Evolutionary conservation across 441 rosid genomes (phyloP).

Genomic region (Euphorbia corollata): DNA sequence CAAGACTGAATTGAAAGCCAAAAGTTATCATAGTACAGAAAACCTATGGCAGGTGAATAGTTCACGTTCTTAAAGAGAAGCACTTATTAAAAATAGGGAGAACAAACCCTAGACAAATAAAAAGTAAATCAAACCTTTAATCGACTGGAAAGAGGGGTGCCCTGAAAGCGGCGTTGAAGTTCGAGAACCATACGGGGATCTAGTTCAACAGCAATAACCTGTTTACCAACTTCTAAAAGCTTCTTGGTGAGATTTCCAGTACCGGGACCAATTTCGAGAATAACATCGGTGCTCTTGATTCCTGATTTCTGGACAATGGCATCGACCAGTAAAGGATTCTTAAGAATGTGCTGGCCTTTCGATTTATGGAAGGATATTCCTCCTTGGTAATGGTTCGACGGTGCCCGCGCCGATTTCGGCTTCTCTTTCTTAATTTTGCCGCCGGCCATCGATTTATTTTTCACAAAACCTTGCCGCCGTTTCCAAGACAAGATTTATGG

Average conservation of each 20-base stretch:
- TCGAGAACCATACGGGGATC: slow-evolving; percentile 92
- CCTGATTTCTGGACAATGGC: slow-evolving; percentile 79
- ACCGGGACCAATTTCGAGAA: slow-evolving; percentile 89
- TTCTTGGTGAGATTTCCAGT: slow-evolving; percentile 86
- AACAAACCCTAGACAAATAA: neutral
- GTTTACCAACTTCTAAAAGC: slow-evolving; percentile 79
- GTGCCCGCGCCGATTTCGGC: slow-evolving; percentile 39
- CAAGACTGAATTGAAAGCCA: neutral
- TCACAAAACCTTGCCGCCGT: neutral
- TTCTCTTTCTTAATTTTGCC: slow-evolving; percentile 79
- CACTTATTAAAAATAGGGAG: neutral
- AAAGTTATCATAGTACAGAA: neutral
- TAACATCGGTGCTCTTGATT: slow-evolving; percentile 65
- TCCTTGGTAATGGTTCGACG: slow-evolving; percentile 64
- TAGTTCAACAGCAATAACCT: slow-evolving; percentile 73
- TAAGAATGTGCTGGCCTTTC: slow-evolving; percentile 83
- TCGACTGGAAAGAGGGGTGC: slow-evolving; percentile 52
- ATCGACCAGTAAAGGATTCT: slow-evolving; percentile 75
- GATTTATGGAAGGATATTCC: slow-evolving; percentile 85
- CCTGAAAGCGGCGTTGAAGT: slow-evolving; percentile 82
- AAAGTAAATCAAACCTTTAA: slow-evolving; percentile 36
- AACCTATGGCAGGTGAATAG: neutral
- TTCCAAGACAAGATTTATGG: too few species aligned
- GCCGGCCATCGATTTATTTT: slow-evolving; percentile 50
- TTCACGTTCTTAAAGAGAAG: neutral